These are phyloP conservation scores for Corinectria fuckeliana DNA, from an alignment of 2,329 filamentous ascomycete genomes.

Conservation along the genomic window DNA sequence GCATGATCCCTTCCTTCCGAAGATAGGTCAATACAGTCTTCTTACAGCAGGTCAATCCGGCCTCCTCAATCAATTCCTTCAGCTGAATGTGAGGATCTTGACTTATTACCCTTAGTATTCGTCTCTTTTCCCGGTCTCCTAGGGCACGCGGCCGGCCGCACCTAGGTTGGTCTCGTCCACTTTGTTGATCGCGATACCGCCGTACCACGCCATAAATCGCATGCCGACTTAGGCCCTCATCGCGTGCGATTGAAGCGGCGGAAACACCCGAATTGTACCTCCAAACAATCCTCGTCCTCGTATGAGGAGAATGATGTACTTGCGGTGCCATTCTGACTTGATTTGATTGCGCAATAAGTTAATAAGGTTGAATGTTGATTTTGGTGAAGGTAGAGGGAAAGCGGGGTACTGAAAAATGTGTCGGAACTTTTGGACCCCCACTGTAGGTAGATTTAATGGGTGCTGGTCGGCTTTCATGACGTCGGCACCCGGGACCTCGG, in stretches of 20 bases:
- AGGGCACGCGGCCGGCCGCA: not conserved
- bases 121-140: not conserved
- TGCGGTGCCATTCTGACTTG: too few species aligned
- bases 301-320: too few species aligned
- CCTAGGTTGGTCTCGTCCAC: not conserved
- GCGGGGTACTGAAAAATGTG: too few species aligned
- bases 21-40: not conserved
- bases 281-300: too few species aligned
- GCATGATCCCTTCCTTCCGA: not conserved
- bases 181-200: not conserved
- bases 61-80: not conserved
- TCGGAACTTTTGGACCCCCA: too few species aligned
- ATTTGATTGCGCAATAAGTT: too few species aligned
- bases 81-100: not conserved
- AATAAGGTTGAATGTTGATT: too few species aligned
- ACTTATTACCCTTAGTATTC: not conserved
- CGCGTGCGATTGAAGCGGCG: too few species aligned
- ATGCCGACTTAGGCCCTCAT: too few species aligned
- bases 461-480: slow-evolving; percentile 12
- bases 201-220: too few species aligned
- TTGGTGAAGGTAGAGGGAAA: too few species aligned
- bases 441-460: not conserved
- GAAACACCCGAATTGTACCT: too few species aligned
- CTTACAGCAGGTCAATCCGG: not conserved
- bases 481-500: slow-evolving; percentile 23